Evolutionary conservation across 2,329 filamentous ascomycete species (phyloP), one percentile per base, ranked within the genome.

Genomic region (Verticillium nubilum): DNA sequence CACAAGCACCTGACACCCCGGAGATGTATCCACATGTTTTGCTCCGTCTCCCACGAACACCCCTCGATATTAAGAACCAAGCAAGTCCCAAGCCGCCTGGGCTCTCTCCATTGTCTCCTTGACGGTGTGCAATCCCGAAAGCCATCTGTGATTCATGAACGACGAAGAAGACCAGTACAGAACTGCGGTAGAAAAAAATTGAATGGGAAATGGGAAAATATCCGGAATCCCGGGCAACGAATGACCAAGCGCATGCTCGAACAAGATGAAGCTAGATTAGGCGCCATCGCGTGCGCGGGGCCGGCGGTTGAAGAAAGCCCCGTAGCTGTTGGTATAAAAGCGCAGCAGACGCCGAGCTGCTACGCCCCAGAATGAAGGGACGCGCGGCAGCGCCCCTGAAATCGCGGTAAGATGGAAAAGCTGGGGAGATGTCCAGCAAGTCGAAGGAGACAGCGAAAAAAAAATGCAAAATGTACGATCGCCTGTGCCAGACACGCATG

Each of bases 401-500:
- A 56, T 62, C 56, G 60, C 58, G 58, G 59, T 56, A 64, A n/a
- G 37, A 61, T 61, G 62, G 19, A 59, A 55, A 59, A 59, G 60
- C 61, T 63, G 29, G 56, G 54, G 59, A 57, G 37, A 25, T 47
- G 37, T 47, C 37, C 37, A 47, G 37, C 37, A 53, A 56, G 37
- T 59, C 54, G 56, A 59, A 67, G 68, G 69, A 66, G 67, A 67
- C 68, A n/a, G 37, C 62, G 66, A 61, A 65, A 68, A 61, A 65
- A 67, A 66, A 64, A 65, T 67, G 65, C 67, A 69, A 76, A 66
- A 66, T 72, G 68, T 72, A 78, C 73, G 76, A 82, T 81, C 80
- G 80, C 78, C 57, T 83, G 82, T 84, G 76, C 83, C 80, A 79
- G 82, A 84, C 81, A 82, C 72, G 79, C 79, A 83, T 78, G 79